Percentiles rank a stretch among this genome's conserved stretches.
Conservation (phyloP, 371 early-diverging fungal genomes). For the Rhizopus delemar region DNA sequence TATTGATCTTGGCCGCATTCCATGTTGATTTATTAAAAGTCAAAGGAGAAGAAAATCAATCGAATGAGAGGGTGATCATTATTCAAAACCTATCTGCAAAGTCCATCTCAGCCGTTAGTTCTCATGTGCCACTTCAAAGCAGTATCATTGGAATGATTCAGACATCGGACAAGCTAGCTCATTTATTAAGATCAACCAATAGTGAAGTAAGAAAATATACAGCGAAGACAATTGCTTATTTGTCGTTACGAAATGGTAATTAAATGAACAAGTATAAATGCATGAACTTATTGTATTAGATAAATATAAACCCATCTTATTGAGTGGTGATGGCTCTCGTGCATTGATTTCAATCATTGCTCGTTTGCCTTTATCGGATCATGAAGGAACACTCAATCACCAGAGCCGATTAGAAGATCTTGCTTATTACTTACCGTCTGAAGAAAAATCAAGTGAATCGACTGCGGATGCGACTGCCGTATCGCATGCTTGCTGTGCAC, state of each 20-base stretch:
- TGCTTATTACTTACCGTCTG: conserved; percentile 13
- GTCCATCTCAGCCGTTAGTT: conserved; percentile 48
- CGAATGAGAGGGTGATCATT: conserved; percentile 29
- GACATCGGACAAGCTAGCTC: conserved; percentile 32
- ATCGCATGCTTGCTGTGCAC: conserved; percentile 62
- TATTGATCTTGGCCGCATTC: conserved; percentile 39
- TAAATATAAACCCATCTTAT: conserved; percentile 53
- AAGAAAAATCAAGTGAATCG: neutral
- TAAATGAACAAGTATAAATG: neutral
- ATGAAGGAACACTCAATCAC: neutral
- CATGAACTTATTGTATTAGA: conserved; percentile 28
- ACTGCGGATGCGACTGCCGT: conserved; percentile 35
- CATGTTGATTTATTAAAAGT: conserved; percentile 10
- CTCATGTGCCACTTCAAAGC: conserved; percentile 33
- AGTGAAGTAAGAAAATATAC: conserved; percentile 55
- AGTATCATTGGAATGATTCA: conserved; percentile 41
- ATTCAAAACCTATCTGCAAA: conserved; percentile 51
- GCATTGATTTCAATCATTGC: conserved; percentile 47
- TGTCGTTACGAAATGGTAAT: conserved; percentile 60
- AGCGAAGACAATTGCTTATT: conserved; percentile 61
- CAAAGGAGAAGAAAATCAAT: conserved; percentile 4
- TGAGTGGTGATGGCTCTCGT: conserved; percentile 50
- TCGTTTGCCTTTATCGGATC: conserved; percentile 22
- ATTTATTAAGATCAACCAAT: conserved; percentile 36
- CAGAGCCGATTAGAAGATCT: conserved; percentile 11